These are phyloP conservation scores for Fagopyrum homotropicum DNA, from an alignment of 148 eudicot species.

Conservation along the genomic window DNA sequence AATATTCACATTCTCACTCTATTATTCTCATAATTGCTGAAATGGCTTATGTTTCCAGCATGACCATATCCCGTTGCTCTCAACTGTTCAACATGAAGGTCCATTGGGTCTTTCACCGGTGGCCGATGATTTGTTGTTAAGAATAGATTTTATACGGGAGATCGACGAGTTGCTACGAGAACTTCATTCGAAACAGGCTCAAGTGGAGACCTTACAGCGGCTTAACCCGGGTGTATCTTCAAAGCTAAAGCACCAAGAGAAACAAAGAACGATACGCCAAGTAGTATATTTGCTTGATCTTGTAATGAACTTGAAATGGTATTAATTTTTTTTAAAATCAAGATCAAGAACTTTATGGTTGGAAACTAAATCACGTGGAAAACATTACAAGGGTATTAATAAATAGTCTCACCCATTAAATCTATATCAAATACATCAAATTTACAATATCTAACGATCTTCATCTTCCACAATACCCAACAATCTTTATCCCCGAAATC, in stretches of 20 bases:
- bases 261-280: slow-evolving; percentile 55
- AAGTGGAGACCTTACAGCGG: slow-evolving; percentile 30
- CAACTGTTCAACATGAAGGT: slow-evolving; percentile 68
- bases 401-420: no score
- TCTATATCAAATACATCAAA: no score
- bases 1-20: background rate
- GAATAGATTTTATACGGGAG: slow-evolving; percentile 86
- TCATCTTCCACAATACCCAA: no score
- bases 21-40: background rate
- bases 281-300: slow-evolving; percentile 71
- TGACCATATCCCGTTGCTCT: slow-evolving; percentile 13
- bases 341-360: no score
- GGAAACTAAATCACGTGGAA: no score
- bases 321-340: background rate
- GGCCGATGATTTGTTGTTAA: slow-evolving; percentile 68
- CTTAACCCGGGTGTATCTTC: slow-evolving; percentile 78
- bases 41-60: slow-evolving; percentile 21
- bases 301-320: slow-evolving; percentile 65
- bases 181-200: slow-evolving; percentile 41
- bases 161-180: slow-evolving; percentile 69
- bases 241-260: slow-evolving; percentile 82
- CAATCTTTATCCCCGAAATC: no score
- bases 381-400: no score
- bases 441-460: no score
- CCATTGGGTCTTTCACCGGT: slow-evolving; percentile 56